phyloP scores from a whole-genome alignment of 1,284 basidiomycete species.

The Mycena citricolor region DNA sequence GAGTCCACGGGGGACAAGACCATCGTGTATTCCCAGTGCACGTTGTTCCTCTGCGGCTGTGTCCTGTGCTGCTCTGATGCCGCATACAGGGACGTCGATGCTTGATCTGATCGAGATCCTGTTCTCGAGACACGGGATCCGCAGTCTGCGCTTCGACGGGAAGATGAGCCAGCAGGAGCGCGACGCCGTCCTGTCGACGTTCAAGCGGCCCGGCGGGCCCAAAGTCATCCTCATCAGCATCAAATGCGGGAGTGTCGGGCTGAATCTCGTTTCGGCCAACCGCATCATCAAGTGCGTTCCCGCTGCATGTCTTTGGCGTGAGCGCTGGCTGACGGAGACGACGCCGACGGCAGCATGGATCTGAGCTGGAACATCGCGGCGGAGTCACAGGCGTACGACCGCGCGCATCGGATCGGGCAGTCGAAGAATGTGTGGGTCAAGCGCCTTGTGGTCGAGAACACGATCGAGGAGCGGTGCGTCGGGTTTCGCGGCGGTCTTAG shows the following conservation, averaged over 20 bases:
- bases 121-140: slow-evolving; percentile 58
- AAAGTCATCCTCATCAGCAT: slow-evolving; percentile 66
- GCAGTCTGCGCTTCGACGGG: slow-evolving; percentile 61
- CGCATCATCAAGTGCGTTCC: slow-evolving; percentile 61
- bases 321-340: slow-evolving; percentile 1
- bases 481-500: no score
- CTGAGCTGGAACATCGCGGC: slow-evolving; percentile 46
- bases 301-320: not conserved
- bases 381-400: slow-evolving; percentile 68
- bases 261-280: slow-evolving; percentile 66
- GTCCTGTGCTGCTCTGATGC: not conserved
- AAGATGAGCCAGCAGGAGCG: slow-evolving; percentile 55
- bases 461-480: slow-evolving; percentile 73
- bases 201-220: slow-evolving; percentile 53
- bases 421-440: slow-evolving; percentile 69
- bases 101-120: slow-evolving; percentile 61
- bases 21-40: slow-evolving; percentile 70
- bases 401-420: slow-evolving; percentile 64
- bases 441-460: slow-evolving; percentile 61
- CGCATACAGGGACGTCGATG: slow-evolving; percentile 67
- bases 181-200: slow-evolving; percentile 47
- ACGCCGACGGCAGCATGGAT: slow-evolving; percentile 49
- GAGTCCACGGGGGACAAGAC: slow-evolving; percentile 64
- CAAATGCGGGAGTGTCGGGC: slow-evolving; percentile 67
- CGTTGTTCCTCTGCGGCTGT: slow-evolving; percentile 26